Percentiles rank a stretch among this genome's conserved stretches.
Evolutionary conservation across 148 eudicot genomes (phyloP).

Genomic region (Chenopodium suecicum): DNA sequence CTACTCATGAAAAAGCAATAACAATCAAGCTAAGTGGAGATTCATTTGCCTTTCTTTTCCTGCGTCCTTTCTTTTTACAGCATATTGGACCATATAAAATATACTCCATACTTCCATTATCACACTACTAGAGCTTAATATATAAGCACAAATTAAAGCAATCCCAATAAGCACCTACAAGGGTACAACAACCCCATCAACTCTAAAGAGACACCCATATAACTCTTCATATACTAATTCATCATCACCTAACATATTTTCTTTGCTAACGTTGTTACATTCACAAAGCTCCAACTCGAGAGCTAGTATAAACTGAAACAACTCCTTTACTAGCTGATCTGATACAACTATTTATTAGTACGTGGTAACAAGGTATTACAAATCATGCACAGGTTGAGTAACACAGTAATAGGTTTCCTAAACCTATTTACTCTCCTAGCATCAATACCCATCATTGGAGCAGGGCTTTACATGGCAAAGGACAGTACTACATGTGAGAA

Average conservation of each 20-base stretch:
- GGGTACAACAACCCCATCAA: not conserved
- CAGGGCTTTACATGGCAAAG: conserved; percentile 79
- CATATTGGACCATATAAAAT: not conserved
- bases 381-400: conserved; percentile 72
- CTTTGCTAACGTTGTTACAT: too few species aligned
- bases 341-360: not conserved
- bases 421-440: conserved; percentile 83
- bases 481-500: conserved; percentile 68
- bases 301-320: not conserved
- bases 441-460: conserved; percentile 95
- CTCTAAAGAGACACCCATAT: not conserved
- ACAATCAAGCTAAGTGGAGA: conserved; percentile 25
- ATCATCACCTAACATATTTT: not conserved
- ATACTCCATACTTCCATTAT: too few species aligned
- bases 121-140: not conserved
- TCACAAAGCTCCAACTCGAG: too few species aligned
- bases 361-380: not conserved
- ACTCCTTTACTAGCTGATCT: not conserved
- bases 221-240: not conserved
- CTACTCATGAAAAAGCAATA: conserved; percentile 17
- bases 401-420: conserved; percentile 82
- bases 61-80: not conserved
- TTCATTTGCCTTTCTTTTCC: conserved; percentile 18
- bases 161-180: not conserved
- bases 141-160: not conserved